A percentile compares a stretch with the other conserved stretches of the same genome.
phyloP scores from a whole-genome alignment of 2,329 filamentous ascomycete genomes.

The Daldinia sp. region DNA sequence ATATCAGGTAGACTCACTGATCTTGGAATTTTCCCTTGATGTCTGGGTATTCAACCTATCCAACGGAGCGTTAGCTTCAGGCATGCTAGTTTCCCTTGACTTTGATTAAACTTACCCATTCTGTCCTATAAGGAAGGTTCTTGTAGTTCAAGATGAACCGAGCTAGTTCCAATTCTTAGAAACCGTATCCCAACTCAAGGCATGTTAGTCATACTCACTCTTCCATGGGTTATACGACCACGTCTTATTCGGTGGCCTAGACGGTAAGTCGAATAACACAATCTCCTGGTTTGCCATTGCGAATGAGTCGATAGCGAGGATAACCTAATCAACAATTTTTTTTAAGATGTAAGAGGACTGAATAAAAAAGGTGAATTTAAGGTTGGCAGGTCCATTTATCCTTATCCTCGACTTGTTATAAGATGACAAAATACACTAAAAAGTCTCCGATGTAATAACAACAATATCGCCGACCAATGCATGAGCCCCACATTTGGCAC shows the following conservation, averaged over 20 bases:
- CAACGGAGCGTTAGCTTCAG: constrained; percentile 4
- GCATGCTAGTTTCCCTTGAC: not conserved
- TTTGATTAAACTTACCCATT: constrained; percentile 63
- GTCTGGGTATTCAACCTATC: constrained; percentile 72
- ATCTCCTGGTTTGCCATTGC: constrained; percentile 53
- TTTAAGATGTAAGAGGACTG: not conserved
- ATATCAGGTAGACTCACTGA: constrained; percentile 57
- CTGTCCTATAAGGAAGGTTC: constrained; percentile 72
- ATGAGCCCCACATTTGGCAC: not conserved
- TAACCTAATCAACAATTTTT: not conserved
- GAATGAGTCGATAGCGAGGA: constrained; percentile 2
- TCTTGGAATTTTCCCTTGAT: constrained; percentile 67
- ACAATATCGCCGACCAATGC: not conserved
- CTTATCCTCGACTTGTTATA: not conserved
- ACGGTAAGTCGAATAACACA: constrained; percentile 73
- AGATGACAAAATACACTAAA: constrained; percentile 1
- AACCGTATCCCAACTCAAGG: not conserved
- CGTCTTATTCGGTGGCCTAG: constrained; percentile 58
- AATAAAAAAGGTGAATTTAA: not conserved
- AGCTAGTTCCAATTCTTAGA: constrained; percentile 57
- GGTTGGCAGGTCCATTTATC: not conserved
- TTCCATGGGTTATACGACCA: constrained; percentile 82
- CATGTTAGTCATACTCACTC: constrained; percentile 59
- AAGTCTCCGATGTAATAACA: constrained; percentile 1
- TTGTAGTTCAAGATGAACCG: constrained; percentile 77